Conservation (phyloP, 2,329 filamentous ascomycete species). For the Clonostachys chloroleuca region DNA sequence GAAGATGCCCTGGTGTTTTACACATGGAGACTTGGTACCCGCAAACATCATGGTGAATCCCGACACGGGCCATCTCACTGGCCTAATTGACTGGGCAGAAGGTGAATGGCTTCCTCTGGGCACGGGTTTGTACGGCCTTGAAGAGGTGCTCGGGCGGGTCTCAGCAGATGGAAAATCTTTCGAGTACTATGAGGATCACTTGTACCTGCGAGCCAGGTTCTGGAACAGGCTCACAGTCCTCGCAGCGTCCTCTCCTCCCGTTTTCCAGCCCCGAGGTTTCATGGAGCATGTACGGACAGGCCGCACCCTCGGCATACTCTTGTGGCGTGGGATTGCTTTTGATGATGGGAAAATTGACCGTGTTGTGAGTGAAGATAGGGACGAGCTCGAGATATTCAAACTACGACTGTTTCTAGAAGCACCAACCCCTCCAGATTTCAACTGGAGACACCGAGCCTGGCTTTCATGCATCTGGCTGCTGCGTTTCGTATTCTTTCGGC, state of each 20-base stretch:
- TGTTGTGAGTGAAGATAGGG: conserved; percentile 44
- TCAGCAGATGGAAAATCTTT: conserved; percentile 18
- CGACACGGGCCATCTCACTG: conserved; percentile 36
- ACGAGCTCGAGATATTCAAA: conserved; percentile 47
- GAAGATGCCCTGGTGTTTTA: conserved; percentile 48
- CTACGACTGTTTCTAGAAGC: conserved; percentile 26
- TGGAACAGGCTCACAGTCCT: conserved; percentile 31
- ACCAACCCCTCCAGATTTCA: background rate
- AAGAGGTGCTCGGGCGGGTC: conserved; percentile 50
- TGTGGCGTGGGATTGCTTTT: conserved; percentile 62
- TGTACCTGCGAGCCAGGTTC: conserved; percentile 38
- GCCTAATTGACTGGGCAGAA: conserved; percentile 62
- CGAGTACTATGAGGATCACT: conserved; percentile 37
- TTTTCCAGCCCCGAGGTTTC: background rate
- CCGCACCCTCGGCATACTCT: conserved; percentile 47
- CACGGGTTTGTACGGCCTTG: conserved; percentile 53
- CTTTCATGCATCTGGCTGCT: no score
- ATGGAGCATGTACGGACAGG: conserved; percentile 31
- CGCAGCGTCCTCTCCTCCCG: background rate
- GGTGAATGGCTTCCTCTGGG: conserved; percentile 58
- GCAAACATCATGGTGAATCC: conserved; percentile 51
- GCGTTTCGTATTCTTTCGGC: no score
- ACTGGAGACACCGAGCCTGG: no score
- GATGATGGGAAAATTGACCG: conserved; percentile 56
- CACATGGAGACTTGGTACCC: conserved; percentile 56